A percentile compares a stretch with the other conserved stretches of the same genome.
Conservation (phyloP, 768 basidiomycete species). For the Tulasnella sp. region DNA sequence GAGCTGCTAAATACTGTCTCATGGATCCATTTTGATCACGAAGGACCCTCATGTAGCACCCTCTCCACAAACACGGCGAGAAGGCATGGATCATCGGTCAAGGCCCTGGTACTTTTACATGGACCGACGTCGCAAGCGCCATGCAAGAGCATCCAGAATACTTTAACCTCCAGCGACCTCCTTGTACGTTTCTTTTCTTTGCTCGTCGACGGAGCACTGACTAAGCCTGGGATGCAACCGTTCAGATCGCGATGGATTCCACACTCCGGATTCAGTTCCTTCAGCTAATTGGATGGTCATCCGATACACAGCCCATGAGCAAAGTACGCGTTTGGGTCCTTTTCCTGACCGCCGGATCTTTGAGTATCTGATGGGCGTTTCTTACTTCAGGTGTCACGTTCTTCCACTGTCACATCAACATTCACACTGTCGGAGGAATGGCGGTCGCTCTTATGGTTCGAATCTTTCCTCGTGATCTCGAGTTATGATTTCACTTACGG, state of each 20-base stretch:
- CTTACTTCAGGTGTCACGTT: neutral
- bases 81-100: slow-evolving; percentile 20
- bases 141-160: slow-evolving; percentile 1
- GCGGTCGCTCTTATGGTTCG: slow-evolving; percentile 21
- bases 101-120: slow-evolving; percentile 2
- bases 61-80: slow-evolving; percentile 20
- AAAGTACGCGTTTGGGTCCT: neutral
- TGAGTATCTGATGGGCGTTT: neutral
- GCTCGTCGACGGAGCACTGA: neutral
- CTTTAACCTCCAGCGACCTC: slow-evolving; percentile 9
- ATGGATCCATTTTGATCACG: neutral
- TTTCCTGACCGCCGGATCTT: neutral
- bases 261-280: slow-evolving; percentile 2
- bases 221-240: neutral
- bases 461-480: neutral
- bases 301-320: slow-evolving; percentile 1
- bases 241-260: slow-evolving; percentile 16
- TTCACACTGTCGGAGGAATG: slow-evolving; percentile 22
- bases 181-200: slow-evolving; percentile 11
- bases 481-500: neutral
- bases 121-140: slow-evolving; percentile 14
- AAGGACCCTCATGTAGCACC: neutral
- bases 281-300: slow-evolving; percentile 10
- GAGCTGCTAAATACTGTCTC: neutral
- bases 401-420: slow-evolving; percentile 27